Percentiles rank a stretch among this genome's conserved stretches.
These are phyloP conservation scores for Botrytis tulipae DNA, from an alignment of 2,329 filamentous ascomycete species.

Conservation along the genomic window DNA sequence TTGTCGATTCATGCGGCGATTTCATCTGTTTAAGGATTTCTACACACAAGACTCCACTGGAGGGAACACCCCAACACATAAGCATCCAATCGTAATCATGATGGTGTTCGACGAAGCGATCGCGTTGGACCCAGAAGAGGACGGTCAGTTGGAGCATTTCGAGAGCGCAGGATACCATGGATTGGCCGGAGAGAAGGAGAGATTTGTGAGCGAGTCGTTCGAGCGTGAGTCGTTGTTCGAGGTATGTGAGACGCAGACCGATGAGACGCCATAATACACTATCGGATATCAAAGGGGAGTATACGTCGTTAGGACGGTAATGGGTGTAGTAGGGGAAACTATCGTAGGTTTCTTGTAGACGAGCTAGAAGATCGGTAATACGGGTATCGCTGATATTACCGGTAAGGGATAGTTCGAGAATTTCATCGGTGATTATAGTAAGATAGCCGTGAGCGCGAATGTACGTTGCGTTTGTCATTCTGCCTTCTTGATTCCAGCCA, in stretches of 20 bases:
- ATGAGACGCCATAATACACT: slow-evolving; percentile 47
- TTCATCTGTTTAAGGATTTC: slow-evolving; percentile 48
- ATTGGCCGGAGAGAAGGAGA: slow-evolving; percentile 41
- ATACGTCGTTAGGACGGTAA: slow-evolving; percentile 43
- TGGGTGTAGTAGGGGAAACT: slow-evolving; percentile 39
- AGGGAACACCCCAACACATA: slow-evolving; percentile 51
- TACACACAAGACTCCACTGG: slow-evolving; percentile 50
- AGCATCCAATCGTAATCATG: slow-evolving; percentile 49
- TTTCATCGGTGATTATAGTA: slow-evolving; percentile 54
- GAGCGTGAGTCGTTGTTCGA: slow-evolving; percentile 59
- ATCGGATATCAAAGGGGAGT: slow-evolving; percentile 40
- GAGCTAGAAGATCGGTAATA: slow-evolving; percentile 27
- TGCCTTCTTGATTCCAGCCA: slow-evolving; percentile 52
- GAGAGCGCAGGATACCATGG: slow-evolving; percentile 46
- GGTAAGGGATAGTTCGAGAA: slow-evolving; percentile 52
- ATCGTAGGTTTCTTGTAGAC: slow-evolving; percentile 41
- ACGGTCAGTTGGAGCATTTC: slow-evolving; percentile 49
- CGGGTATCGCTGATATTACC: slow-evolving; percentile 30
- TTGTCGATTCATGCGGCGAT: slow-evolving; percentile 34
- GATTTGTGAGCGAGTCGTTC: slow-evolving; percentile 54
- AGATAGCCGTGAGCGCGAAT: slow-evolving; percentile 48
- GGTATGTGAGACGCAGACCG: slow-evolving; percentile 47
- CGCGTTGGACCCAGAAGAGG: slow-evolving; percentile 50
- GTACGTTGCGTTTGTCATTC: slow-evolving; percentile 46
- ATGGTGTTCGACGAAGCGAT: slow-evolving; percentile 44